phyloP scores from a whole-genome alignment of 2,329 filamentous ascomycete species.

The Trichoderma oligosporum region DNA sequence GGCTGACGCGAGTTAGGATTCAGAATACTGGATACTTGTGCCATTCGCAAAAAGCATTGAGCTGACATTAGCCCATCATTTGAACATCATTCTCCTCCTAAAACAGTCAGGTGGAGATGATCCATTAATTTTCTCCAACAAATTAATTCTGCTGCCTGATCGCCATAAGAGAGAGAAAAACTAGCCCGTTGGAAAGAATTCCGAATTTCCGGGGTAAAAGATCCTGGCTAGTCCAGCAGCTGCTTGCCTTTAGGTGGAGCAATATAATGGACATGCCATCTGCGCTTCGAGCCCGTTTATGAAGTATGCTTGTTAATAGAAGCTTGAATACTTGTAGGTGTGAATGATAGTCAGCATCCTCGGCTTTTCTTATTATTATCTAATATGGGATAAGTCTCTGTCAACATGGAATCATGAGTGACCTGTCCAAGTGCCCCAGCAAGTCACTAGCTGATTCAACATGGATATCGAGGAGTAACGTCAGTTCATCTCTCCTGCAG shows the following conservation, averaged over 20 bases:
- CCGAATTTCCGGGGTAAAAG: not conserved
- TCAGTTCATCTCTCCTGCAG: too few species aligned
- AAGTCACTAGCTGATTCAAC: too few species aligned
- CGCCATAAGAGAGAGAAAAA: not conserved
- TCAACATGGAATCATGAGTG: too few species aligned
- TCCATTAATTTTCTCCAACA: constrained; percentile 11
- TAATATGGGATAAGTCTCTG: too few species aligned
- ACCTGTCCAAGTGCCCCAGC: too few species aligned
- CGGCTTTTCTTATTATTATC: too few species aligned
- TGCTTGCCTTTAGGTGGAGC: constrained; percentile 5
- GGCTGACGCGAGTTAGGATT: not conserved
- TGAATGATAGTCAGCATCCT: too few species aligned
- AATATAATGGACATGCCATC: not conserved
- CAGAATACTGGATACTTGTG: too few species aligned
- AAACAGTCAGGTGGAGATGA: constrained; percentile 8
- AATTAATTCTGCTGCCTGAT: constrained; percentile 24
- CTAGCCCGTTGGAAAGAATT: constrained; percentile 13
- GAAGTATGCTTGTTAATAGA: not conserved
- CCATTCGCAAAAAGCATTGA: too few species aligned
- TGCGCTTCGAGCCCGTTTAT: not conserved
- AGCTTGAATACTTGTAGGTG: too few species aligned
- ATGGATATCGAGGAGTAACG: too few species aligned
- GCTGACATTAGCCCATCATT: constrained; percentile 5
- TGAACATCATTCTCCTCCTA: not conserved
- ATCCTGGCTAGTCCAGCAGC: constrained; percentile 2